Evolutionary conservation across 306 rosid species (phyloP).

Genomic region (Rosa persica): DNA sequence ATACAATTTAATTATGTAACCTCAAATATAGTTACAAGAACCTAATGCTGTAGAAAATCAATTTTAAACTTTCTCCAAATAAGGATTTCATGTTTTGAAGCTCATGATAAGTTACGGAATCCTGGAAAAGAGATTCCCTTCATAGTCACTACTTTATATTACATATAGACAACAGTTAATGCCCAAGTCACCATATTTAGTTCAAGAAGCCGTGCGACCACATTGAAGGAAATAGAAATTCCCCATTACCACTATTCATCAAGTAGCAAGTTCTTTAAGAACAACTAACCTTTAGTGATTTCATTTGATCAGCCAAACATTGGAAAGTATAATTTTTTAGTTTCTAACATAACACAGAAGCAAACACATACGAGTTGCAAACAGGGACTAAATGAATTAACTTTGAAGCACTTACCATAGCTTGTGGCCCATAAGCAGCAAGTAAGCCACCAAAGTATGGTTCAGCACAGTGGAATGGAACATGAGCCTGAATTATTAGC

Average conservation of each 20-base stretch:
- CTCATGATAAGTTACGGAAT: neutral
- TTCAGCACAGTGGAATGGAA: slow-evolving; percentile 43
- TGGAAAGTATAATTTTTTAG: neutral
- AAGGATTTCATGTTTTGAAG: neutral
- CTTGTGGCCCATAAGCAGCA: slow-evolving; percentile 44
- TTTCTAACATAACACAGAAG: neutral
- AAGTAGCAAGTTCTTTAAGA: neutral
- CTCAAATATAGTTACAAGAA: neutral
- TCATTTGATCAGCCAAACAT: neutral
- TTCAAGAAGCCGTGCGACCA: neutral
- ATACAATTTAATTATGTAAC: neutral
- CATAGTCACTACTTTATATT: slow-evolving; percentile 6
- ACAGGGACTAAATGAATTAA: neutral
- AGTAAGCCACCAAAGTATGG: slow-evolving; percentile 42
- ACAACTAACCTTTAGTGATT: neutral
- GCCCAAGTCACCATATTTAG: neutral
- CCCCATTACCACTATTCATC: neutral
- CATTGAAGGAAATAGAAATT: slow-evolving; percentile 3
- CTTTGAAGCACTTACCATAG: slow-evolving; percentile 36
- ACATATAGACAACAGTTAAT: neutral
- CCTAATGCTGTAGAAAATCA: neutral
- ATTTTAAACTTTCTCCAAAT: neutral
- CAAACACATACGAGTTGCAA: neutral
- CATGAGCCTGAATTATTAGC: slow-evolving; percentile 49
- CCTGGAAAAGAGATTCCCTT: neutral